Evolutionary conservation across 1,284 basidiomycete species (phyloP), one percentile per base, ranked within the genome.

Genomic region (Ceratobasidium sp.): DNA sequence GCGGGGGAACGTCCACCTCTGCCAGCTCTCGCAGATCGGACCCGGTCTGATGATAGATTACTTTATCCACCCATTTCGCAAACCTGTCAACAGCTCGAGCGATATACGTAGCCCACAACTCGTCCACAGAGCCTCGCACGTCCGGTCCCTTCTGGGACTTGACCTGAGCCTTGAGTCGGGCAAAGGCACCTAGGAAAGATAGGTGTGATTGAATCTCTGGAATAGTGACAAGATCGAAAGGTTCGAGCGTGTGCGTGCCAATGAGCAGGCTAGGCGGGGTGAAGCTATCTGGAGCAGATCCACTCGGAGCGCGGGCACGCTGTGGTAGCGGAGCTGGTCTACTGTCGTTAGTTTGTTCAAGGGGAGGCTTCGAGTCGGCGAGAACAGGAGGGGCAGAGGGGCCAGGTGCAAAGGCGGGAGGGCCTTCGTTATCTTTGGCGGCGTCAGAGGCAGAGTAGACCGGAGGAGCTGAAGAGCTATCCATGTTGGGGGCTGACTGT

Each of bases 1-100:
- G 26, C 1, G 85, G 85, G 0, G 85, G 85, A 26, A 84, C 30
- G n/a, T 66, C 72, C 14, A 61, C 54, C 54, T 73, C 73, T 8
- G 44, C 35, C 41, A 74, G 55, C 21, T 44, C 35, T 26, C 57
- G 47, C 5, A 28, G n/a, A 11, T 16, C 57, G 5, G 49, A 14
- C 9, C 16, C 38, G 21, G 26, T 2, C 6, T 35, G 23, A 7
- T 26, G 44, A 18, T 49, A 16, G 6, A 75, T 35, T 30, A 63
- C 57, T 5, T 58, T 41, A 4, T 35, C 47, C 0, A 52, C 54
- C 77, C 77, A 78, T 16, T 14, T 30, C 16, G 66, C 66, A 43
- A 78, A 77, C n/a, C 77, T 62, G 43, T 76, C 49, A 32, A 77
- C 77, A 14, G 76, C 74, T 4, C 76, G 52, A 35, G 74, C 73